Base-by-base conservation (phyloP, 2,329 filamentous ascomycete species). In the Microdochium trichocladiopsis region DNA sequence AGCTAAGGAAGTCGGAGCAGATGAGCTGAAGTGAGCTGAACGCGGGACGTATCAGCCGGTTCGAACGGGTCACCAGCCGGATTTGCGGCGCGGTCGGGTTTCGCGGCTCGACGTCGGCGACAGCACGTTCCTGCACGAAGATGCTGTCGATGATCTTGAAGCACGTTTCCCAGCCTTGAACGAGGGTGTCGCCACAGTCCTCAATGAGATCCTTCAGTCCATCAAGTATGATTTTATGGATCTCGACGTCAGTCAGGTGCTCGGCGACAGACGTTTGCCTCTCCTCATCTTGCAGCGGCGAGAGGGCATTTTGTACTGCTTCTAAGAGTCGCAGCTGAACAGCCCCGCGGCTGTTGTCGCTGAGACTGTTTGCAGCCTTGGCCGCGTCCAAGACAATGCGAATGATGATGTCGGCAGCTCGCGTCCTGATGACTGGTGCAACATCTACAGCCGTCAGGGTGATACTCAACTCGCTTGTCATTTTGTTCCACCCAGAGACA, bases 11-110 rank as follows among this genome's bases (percentile, higher is more conserved):
- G 67, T 99, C 94, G 0, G 94, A 96, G 67, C 92, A 95, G 47
- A 99, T 87, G 2, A 99, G 82, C 66, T 97, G 90, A 12, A 95
- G 75, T 2, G 92, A 95, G 57, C 83, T 87, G 66, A 99, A 99
- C 0, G 93, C 88, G 16, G 90, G 87, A 55, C 91, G 82, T 50
- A 96, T 88, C 22, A 97, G 79, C 57, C 86, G 86, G 47, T 84
- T 78, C 12, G 91, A 93, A 49, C 78, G 72, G 6, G 80, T 83
- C 28, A 69, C 71, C 2, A 83, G 66, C 21, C 41, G 12, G 11
- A 45, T 22, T 8, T 45, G 41, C 10, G 41, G 41, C 1, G 66
- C 60, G 2, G 64, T 64, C 2, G 67, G 62, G n/a, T 10, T 31
- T 14, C 14, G 8, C 28, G 28, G 16, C 49, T 66, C 63, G 9